Evolutionary conservation across 805 yeast species (phyloP).

Genomic region (Myxozyma nipponensis): DNA sequence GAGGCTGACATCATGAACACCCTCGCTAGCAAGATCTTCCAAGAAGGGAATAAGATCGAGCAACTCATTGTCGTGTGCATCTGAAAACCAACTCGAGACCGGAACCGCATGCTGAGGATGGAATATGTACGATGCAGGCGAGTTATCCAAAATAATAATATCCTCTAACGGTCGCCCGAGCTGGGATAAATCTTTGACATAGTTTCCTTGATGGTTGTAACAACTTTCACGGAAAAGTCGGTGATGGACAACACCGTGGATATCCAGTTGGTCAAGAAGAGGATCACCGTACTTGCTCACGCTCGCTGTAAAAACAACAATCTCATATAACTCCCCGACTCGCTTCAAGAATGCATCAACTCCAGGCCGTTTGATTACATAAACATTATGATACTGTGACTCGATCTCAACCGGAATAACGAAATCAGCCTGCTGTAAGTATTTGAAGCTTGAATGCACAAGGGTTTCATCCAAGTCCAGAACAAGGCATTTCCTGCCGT

Average conservation of each 20-base stretch:
- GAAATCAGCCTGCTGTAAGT: conserved; percentile 87
- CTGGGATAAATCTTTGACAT: conserved; percentile 88
- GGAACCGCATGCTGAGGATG: conserved; percentile 99
- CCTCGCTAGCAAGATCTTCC: conserved; percentile 67
- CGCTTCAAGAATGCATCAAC: conserved; percentile 85
- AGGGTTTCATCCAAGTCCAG: conserved; percentile 93
- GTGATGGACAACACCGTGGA: conserved; percentile 74
- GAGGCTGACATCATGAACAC: conserved; percentile 77
- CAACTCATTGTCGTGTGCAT: conserved; percentile 93
- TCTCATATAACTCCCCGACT: conserved; percentile 86
- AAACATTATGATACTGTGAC: conserved; percentile 85
- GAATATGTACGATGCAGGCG: conserved; percentile 96
- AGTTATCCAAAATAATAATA: conserved; percentile 87
- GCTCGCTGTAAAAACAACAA: conserved; percentile 95
- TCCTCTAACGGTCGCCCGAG: conserved; percentile 88
- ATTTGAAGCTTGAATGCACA: conserved; percentile 93
- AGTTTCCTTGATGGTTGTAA: conserved; percentile 88
- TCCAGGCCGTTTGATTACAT: conserved; percentile 96
- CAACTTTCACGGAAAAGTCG: conserved; percentile 93
- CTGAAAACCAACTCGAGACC: conserved; percentile 96
- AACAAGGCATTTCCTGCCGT: conserved; percentile 76
- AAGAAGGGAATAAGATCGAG: conserved; percentile 85
- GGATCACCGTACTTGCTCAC: conserved; percentile 97
- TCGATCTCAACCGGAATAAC: conserved; percentile 97
- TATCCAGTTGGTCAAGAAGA: conserved; percentile 79